Evolutionary conservation across 495 filamentous ascomycete genomes (phyloP).

Genomic region (Neurospora tetrasperma): DNA sequence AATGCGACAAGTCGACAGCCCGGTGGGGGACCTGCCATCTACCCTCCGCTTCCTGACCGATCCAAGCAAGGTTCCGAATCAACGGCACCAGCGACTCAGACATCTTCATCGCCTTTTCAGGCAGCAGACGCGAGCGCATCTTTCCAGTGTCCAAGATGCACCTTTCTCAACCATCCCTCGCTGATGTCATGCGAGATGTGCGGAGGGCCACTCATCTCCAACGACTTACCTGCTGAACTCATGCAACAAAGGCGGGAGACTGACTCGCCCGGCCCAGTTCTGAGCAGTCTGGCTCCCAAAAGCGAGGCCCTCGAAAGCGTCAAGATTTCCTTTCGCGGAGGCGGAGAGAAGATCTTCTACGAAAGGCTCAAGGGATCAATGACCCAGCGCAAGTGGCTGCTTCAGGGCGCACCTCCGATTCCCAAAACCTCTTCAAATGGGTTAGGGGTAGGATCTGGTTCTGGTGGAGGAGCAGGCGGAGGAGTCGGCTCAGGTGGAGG

Average conservation of each 20-base stretch:
- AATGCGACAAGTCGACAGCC: conserved; percentile 47
- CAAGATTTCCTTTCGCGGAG: conserved; percentile 82
- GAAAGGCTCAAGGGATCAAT: conserved; percentile 80
- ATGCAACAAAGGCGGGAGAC: conserved; percentile 44
- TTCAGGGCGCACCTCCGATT: conserved; percentile 84
- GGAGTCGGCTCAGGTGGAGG: conserved; percentile 1
- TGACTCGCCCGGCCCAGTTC: conserved; percentile 63
- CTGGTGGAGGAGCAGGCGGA: conserved; percentile 3
- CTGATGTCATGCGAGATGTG: conserved; percentile 85
- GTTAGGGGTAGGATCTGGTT: conserved; percentile 41
- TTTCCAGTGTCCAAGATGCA: conserved; percentile 79
- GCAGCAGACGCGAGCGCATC: conserved; percentile 26
- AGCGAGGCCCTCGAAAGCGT: conserved; percentile 61
- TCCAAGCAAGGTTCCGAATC: conserved; percentile 13
- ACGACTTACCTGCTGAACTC: conserved; percentile 36
- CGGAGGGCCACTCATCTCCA: conserved; percentile 60
- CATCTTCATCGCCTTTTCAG: background rate
- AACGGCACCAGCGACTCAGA: background rate
- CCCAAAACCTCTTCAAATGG: conserved; percentile 50
- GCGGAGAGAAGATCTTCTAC: conserved; percentile 83
- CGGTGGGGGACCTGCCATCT: conserved; percentile 8
- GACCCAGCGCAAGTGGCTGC: conserved; percentile 91
- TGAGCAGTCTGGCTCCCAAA: conserved; percentile 28
- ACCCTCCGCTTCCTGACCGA: conserved; percentile 20
- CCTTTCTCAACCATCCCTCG: conserved; percentile 87